Conservation (phyloP, 2,329 filamentous ascomycete genomes). For the Alternaria novae-zelandiae region DNA sequence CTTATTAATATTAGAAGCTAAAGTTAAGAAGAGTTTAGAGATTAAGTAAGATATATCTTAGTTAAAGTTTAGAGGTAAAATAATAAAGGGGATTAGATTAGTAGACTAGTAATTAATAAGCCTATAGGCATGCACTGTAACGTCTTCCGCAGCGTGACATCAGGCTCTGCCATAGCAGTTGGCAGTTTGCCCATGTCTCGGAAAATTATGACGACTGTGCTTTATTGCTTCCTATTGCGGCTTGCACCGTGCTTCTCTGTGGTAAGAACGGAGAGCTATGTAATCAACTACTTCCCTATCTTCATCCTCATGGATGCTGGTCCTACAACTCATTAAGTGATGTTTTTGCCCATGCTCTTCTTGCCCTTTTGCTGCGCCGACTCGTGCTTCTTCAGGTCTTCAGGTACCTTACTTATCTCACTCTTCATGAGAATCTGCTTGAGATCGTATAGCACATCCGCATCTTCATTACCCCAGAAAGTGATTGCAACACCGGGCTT, state of each 20-base stretch:
- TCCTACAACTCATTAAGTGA: slow-evolving; percentile 5
- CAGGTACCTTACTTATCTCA: slow-evolving; percentile 83
- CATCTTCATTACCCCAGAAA: slow-evolving; percentile 89
- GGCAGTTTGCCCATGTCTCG: background rate
- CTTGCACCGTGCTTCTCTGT: background rate
- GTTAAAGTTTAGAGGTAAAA: no score
- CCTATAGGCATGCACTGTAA: no score
- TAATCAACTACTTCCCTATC: background rate
- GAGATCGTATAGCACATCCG: slow-evolving; percentile 89
- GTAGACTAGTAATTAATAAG: no score
- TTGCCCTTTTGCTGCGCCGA: slow-evolving; percentile 84
- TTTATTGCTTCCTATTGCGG: background rate
- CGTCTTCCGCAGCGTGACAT: no score
- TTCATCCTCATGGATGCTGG: background rate
- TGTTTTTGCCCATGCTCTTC: slow-evolving; percentile 21
- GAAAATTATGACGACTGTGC: background rate
- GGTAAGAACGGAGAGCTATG: background rate
- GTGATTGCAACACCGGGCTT: slow-evolving; percentile 97
- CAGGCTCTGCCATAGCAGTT: background rate
- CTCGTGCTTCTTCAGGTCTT: slow-evolving; percentile 88
- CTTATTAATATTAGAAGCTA: no score
- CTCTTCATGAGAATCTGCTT: slow-evolving; percentile 96
- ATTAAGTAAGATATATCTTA: no score
- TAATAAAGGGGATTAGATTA: no score
- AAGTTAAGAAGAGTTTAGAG: no score